A percentile compares a stretch with the other conserved stretches of the same genome.
Conservation (phyloP, 164 flowering plant species). For the Vitis vinifera region ASM3070453v1 NC_081822.1:11678501-11679000, state of each 20-base stretch:
- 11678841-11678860: slow-evolving; percentile 41
- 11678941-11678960: no score
- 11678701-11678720: slow-evolving; percentile 6
- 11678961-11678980: no score
- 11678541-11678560: no score
- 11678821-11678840: slow-evolving; percentile 41
- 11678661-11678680: background rate
- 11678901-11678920: slow-evolving; percentile 20
- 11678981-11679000: no score
- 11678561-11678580: no score
- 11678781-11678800: slow-evolving; percentile 39
- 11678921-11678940: slow-evolving; percentile 2
- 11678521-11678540: no score
- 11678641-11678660: no score
- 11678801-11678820: slow-evolving; percentile 37
- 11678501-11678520: no score
- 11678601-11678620: no score
- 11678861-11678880: slow-evolving; percentile 38
- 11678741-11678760: slow-evolving; percentile 42
- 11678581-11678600: no score
- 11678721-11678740: slow-evolving; percentile 30
- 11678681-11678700: background rate
- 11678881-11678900: slow-evolving; percentile 33
- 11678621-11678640: no score
- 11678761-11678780: slow-evolving; percentile 44